phyloP scores from a whole-genome alignment of 1,284 basidiomycete species.

The Naganishia liquefaciens region DNA sequence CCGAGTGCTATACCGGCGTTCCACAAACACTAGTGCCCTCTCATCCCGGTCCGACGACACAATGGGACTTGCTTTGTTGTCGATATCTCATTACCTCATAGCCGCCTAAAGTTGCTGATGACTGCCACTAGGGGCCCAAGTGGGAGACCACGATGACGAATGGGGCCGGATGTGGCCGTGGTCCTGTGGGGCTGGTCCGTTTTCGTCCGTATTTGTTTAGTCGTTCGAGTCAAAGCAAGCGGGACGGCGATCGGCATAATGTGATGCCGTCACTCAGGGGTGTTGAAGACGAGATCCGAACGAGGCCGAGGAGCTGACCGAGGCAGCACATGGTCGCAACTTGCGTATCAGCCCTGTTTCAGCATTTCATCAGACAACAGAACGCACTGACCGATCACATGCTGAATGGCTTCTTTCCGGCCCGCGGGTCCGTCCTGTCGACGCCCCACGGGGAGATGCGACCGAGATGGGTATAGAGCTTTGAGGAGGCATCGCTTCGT shows the following conservation, averaged over 20 bases:
- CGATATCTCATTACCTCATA: slow-evolving; percentile 1
- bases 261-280: too few relatives aligned
- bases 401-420: neutral
- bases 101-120: neutral
- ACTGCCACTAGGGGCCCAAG: too few relatives aligned
- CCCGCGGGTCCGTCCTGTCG: neutral
- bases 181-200: too few relatives aligned
- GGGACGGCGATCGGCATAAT: too few relatives aligned
- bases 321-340: neutral
- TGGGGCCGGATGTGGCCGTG: too few relatives aligned
- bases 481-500: neutral
- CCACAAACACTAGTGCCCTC: neutral
- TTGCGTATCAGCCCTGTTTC: neutral
- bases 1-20: neutral
- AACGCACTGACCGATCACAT: neutral
- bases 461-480: slow-evolving; percentile 7
- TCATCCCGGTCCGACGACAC: neutral
- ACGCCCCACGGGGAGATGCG: neutral
- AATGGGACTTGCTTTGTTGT: too few relatives aligned
- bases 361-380: too few relatives aligned
- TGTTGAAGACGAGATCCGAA: too few relatives aligned
- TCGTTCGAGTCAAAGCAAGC: too few relatives aligned
- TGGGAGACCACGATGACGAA: too few relatives aligned
- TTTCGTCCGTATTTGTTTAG: too few relatives aligned
- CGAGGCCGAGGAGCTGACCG: too few relatives aligned